Conservation (phyloP, 768 basidiomycete genomes). For the Amylocystis lapponica region DNA sequence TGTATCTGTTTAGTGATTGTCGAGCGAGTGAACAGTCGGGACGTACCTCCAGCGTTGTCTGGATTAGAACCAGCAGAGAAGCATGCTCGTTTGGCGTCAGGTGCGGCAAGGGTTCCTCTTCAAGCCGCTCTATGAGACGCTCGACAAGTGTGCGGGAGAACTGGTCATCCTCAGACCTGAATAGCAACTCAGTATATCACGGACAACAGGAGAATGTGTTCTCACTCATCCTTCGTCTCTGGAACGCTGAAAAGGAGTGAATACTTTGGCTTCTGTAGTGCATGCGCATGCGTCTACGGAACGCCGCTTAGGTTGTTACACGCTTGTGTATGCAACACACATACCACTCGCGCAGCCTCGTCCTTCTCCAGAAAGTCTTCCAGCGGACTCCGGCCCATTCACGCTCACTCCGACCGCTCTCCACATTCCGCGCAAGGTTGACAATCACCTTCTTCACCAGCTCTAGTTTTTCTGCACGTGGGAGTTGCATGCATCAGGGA, state of each 20-base stretch:
- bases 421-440: slow-evolving; percentile 48
- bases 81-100: slow-evolving; percentile 78
- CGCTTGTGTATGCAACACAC: too few species aligned
- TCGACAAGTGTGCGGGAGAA: slow-evolving; percentile 60
- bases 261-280: slow-evolving; percentile 34
- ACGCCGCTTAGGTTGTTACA: too few species aligned
- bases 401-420: slow-evolving; percentile 23
- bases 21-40: not conserved
- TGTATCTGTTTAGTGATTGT: slow-evolving; percentile 1
- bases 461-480: slow-evolving; percentile 65
- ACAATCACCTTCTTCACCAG: slow-evolving; percentile 79
- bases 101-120: slow-evolving; percentile 58
- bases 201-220: not conserved
- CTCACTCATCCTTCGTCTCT: slow-evolving; percentile 42
- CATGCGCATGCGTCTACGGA: not conserved
- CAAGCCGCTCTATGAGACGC: slow-evolving; percentile 58
- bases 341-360: slow-evolving; percentile 12
- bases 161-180: slow-evolving; percentile 44
- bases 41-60: slow-evolving; percentile 76
- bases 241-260: slow-evolving; percentile 48
- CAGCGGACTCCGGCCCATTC: slow-evolving; percentile 47
- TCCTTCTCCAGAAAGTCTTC: slow-evolving; percentile 47
- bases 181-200: not conserved
- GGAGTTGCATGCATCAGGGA: not conserved
- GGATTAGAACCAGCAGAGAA: slow-evolving; percentile 77